Evolutionary conservation across 176 grass and related monocot genomes (phyloP).

Genomic region (Oropetium thomaeum): DNA sequence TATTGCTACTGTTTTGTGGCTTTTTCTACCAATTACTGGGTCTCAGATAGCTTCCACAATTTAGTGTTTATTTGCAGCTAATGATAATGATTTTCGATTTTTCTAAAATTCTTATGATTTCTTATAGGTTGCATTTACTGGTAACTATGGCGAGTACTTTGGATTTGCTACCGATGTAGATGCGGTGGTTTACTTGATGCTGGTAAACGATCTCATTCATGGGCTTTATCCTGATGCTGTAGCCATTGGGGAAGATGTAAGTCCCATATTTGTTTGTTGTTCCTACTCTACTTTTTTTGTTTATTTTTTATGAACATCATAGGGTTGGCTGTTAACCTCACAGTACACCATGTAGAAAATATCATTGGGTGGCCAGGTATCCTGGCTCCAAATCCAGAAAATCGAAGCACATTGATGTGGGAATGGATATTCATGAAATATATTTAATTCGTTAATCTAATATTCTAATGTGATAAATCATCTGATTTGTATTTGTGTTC

Average conservation of each 20-base stretch:
- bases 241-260: constrained; percentile 94
- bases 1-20: constrained; percentile 6
- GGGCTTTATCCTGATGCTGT: constrained; percentile 84
- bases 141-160: constrained; percentile 96
- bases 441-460: constrained; percentile 21
- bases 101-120: constrained; percentile 20
- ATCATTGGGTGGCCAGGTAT: background rate
- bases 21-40: background rate
- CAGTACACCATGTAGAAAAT: background rate
- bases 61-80: background rate
- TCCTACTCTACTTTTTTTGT: background rate
- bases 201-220: constrained; percentile 93
- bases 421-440: background rate
- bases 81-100: background rate
- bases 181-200: constrained; percentile 92
- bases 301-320: background rate
- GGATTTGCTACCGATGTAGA: constrained; percentile 93
- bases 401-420: background rate
- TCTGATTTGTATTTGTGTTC: constrained; percentile 10
- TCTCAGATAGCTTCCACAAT: background rate
- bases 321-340: background rate
- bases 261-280: constrained; percentile 21
- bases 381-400: background rate
- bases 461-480: background rate
- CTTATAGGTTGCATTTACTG: constrained; percentile 74